These are phyloP conservation scores for Acanthamoeba triangularis DNA, from an alignment of 208 protist genomes.

Conservation along the genomic window DNA sequence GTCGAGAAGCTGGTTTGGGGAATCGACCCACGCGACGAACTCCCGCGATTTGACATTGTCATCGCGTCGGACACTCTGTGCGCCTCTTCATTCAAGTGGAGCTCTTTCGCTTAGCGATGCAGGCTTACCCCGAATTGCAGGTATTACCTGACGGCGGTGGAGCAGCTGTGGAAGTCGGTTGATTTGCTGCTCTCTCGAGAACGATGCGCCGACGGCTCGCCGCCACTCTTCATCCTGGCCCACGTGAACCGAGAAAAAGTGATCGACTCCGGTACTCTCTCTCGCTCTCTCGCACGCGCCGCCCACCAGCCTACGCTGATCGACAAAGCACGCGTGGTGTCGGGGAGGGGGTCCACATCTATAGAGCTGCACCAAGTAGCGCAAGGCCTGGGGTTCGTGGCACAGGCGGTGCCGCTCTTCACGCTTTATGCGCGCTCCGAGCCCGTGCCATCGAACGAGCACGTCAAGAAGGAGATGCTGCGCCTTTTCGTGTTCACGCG, in stretches of 20 bases:
- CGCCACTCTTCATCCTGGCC: constrained; percentile 5
- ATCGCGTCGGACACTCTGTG: constrained; percentile 33
- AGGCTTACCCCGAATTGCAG: not conserved
- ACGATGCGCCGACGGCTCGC: constrained; percentile 15
- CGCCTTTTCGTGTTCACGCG: constrained; percentile 3
- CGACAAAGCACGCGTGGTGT: not conserved
- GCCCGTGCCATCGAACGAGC: not conserved
- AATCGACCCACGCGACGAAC: not conserved
- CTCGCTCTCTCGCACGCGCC: too few relatives aligned
- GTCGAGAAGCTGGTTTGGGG: constrained; percentile 44
- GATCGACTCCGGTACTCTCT: not conserved
- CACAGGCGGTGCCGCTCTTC: not conserved
- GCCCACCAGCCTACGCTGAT: not conserved
- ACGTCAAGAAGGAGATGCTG: not conserved
- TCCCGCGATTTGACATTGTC: not conserved
- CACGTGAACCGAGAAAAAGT: constrained; percentile 20
- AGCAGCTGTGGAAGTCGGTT: not conserved
- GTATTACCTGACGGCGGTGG: constrained; percentile 41
- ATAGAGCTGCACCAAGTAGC: not conserved
- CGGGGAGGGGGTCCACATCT: not conserved
- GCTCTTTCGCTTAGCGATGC: not conserved
- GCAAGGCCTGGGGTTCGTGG: not conserved
- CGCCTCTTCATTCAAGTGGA: not conserved
- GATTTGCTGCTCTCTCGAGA: not conserved
- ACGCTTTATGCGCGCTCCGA: not conserved